Evolutionary conservation across 176 grass and related monocot genomes (phyloP), one percentile per base, ranked within the genome.

Genomic region (Oryza officinalis): DNA sequence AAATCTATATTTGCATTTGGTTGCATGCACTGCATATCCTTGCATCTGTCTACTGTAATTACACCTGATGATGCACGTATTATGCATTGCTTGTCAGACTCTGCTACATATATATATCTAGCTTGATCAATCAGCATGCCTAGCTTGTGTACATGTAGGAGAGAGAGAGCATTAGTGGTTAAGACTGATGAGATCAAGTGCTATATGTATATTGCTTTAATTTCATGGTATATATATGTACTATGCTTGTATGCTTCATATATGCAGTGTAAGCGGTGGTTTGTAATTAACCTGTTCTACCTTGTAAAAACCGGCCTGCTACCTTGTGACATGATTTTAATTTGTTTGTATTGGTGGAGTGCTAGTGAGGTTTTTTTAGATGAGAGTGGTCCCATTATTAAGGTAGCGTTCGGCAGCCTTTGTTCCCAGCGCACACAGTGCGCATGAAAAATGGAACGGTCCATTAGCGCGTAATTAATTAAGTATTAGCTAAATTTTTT

Each of bases 11-110:
- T 61, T 61, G 57, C 49, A 5, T 52, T 52, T 52, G 49, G 49
- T 52, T 52, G 49, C 69, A n/a, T 35, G 22, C 28, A 35, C 5
- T 37, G 10, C 20, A 74, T 60, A 57, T 85, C 14, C 40, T 78
- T 85, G 66, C 75, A 79, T 72, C 8, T 72, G 10, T 63, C 5
- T 37, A 65, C 75, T 79, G 83, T 85, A 71, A 77, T 23, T 63
- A 78, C 74, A 18, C 2, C 14, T 59, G 15, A 57, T 9, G 57
- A 57, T 9, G 57, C 37, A 64, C 31, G 31, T 37, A 61, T 10
- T n/a, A 61, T 61, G 57, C 57, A 61, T 11, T 61, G 57, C 57
- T 10, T 61, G 8, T 61, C 7, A 61, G 9, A 25, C n/a, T 11
- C n/a, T 57, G 20, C 20, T 57, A 2, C 9, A 47, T 47, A 54